A percentile compares a stretch with the other conserved stretches of the same genome.
phyloP scores from a whole-genome alignment of 345 rosid genomes.

The Citrus unshiu region DNA sequence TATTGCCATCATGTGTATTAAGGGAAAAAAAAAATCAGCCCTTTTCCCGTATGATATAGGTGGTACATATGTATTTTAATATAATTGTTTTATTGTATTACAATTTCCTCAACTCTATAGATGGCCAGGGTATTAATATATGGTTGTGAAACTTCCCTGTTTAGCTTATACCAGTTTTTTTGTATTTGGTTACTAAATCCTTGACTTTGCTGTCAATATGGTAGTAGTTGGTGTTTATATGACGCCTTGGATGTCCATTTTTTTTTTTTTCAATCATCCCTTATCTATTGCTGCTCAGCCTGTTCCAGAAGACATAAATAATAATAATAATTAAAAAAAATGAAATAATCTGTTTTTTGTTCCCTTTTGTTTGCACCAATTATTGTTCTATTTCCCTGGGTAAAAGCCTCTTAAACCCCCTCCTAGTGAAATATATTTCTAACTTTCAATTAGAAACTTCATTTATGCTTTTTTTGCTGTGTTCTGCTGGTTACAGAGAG shows the following conservation, averaged over 20 bases:
- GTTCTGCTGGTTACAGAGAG: conserved; percentile 37
- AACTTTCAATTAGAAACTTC: background rate
- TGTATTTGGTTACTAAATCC: conserved; percentile 1
- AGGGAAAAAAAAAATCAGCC: background rate
- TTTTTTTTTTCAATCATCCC: background rate
- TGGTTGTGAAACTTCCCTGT: background rate
- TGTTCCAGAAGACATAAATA: background rate
- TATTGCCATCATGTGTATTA: background rate
- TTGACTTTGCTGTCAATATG: conserved; percentile 5
- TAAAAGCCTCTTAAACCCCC: background rate
- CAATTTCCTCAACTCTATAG: background rate
- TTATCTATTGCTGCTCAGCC: background rate
- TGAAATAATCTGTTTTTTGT: background rate
- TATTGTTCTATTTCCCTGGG: background rate
- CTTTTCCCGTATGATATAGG: background rate
- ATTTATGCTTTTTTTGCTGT: background rate
- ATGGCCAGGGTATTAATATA: background rate
- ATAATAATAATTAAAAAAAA: background rate
- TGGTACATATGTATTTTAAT: background rate
- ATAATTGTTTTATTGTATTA: background rate
- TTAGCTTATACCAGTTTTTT: background rate
- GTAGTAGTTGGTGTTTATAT: background rate
- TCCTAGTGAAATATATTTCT: background rate
- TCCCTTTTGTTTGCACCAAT: background rate
- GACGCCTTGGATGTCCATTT: background rate